A percentile compares a stretch with the other conserved stretches of the same genome.
Evolutionary conservation across 139 green algal genomes (phyloP).

Genomic region (Mesostigma viride): DNA sequence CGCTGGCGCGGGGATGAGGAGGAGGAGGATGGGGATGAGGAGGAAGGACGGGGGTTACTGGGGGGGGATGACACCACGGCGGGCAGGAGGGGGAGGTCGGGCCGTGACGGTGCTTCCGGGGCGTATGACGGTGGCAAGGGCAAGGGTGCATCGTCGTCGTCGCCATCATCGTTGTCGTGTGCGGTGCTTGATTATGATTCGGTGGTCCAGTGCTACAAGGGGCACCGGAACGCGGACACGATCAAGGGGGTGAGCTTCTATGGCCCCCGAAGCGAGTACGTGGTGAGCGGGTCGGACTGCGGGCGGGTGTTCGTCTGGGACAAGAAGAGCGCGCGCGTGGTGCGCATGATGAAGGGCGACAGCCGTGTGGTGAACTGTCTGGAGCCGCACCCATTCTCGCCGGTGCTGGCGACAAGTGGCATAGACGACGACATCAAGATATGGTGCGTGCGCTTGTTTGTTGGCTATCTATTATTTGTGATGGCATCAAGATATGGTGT

Average conservation of each 20-base stretch:
- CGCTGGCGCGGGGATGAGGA: too few relatives aligned
- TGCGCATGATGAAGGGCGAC: slow-evolving; percentile 25
- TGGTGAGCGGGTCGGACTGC: slow-evolving; percentile 34
- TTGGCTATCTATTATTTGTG: too few relatives aligned
- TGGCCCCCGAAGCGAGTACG: slow-evolving; percentile 25
- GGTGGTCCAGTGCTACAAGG: slow-evolving; percentile 32
- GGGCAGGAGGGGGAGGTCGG: slow-evolving; percentile 17
- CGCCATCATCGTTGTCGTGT: too few relatives aligned
- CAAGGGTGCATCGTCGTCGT: too few relatives aligned
- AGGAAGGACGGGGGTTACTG: too few relatives aligned
- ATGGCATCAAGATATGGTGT: too few relatives aligned
- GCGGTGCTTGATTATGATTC: neutral
- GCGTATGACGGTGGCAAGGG: too few relatives aligned
- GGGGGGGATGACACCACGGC: too few relatives aligned
- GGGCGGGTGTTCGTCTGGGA: slow-evolving; percentile 34
- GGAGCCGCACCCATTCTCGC: slow-evolving; percentile 28
- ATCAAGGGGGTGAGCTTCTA: slow-evolving; percentile 42
- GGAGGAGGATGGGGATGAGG: too few relatives aligned
- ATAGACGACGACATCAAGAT: slow-evolving; percentile 35
- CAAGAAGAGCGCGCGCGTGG: slow-evolving; percentile 19
- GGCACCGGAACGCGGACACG: slow-evolving; percentile 46
- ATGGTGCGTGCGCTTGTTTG: too few relatives aligned
- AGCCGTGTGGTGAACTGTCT: slow-evolving; percentile 34
- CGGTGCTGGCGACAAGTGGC: slow-evolving; percentile 23
- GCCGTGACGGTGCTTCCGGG: too few relatives aligned